Evolutionary conservation across 345 rosid species (phyloP), one percentile per base, ranked within the genome.

Genomic region (Rubroshorea leprosula): DNA sequence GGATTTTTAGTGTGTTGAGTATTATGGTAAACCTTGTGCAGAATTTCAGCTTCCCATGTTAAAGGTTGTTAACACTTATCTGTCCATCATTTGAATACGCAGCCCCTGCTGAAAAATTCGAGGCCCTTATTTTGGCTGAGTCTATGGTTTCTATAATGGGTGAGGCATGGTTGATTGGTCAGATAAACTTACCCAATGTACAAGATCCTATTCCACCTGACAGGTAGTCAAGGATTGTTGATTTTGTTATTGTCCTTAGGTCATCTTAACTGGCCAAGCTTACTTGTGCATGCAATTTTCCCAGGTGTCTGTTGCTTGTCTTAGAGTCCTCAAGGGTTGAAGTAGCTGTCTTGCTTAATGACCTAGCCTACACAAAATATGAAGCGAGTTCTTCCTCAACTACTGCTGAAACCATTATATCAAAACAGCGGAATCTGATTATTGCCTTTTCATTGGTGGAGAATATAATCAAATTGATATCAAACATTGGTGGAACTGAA

Each of bases 261-360:
- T 35, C 7, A 5, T 25, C 10, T 26, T 38, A 38, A 43, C 43
- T 44, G 5, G 48, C 15, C 19, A 44, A 56, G 61, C 20, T 22
- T 44, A 20, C 54, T 17, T 50, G 20, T 23, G 25, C 10, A 18
- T 51, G 9, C 35, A 47, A 66, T 23, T 52, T 63, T 70, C 62
- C 71, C 70, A 89, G 98, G 89, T 89, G 95, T 63, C 80, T 91
- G 20, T 64, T 91, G 72, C 89, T 91, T 49, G 93, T 91, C 43
- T 62, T 86, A 72, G 89, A 89, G 75, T 78, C 95, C 49, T 74
- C 98, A 51, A 78, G 89, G 80, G 95, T 89, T 63, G 95, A 92
- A 70, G 72, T 84, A 73, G 85, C 92, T 56, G 93, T 89, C 65
- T 62, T 92, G 78, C 68, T 79, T 69, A 84, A 89, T 78, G 93